These are phyloP conservation scores for Lactifluus pinguis DNA, from an alignment of 768 basidiomycete genomes.

Conservation along the genomic window DNA sequence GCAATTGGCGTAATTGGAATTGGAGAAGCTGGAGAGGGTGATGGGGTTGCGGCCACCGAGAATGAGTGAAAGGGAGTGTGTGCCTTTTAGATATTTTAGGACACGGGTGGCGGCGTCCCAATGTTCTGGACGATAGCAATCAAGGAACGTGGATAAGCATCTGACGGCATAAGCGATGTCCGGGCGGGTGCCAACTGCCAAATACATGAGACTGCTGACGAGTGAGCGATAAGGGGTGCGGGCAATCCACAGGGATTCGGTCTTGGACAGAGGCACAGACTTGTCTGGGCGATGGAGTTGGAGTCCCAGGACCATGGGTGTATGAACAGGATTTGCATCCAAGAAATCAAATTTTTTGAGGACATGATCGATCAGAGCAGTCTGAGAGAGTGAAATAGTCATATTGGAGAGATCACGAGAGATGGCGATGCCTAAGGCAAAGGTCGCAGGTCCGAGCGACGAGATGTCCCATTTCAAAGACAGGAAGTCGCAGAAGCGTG, in stretches of 20 bases:
- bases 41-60: too few relatives aligned
- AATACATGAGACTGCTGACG: not conserved
- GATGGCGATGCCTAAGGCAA: not conserved
- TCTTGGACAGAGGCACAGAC: rapidly evolving
- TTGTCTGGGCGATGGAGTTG: not conserved
- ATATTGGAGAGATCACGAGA: not conserved
- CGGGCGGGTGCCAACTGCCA: not conserved
- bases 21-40: too few relatives aligned
- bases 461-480: not conserved
- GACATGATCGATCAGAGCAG: not conserved
- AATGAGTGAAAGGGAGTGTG: too few relatives aligned
- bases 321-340: not conserved
- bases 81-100: too few relatives aligned
- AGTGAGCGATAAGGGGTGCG: not conserved
- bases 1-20: too few relatives aligned
- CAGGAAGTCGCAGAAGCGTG: rapidly evolving
- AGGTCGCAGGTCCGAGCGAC: not conserved
- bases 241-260: rapidly evolving
- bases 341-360: not conserved
- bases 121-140: too few relatives aligned
- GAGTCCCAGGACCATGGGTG: not conserved
- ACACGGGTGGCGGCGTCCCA: too few relatives aligned
- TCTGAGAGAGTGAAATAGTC: not conserved
- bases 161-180: too few relatives aligned
- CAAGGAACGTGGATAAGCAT: too few relatives aligned